Evolutionary conservation across 805 yeast species (phyloP).

Genomic region (Saccharomyces paradoxus): DNA sequence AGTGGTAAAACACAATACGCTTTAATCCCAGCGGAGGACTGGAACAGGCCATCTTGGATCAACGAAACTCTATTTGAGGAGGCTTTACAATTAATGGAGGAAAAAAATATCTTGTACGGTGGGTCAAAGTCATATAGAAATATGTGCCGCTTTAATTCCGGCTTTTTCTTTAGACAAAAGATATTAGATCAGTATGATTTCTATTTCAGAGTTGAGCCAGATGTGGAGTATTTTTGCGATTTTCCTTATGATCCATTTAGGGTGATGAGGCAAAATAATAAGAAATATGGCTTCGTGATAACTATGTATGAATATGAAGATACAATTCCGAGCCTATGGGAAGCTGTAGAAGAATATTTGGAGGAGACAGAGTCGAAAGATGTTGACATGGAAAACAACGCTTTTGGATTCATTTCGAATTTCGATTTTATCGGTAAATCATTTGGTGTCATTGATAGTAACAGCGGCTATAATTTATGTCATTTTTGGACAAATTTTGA

Average conservation of each 20-base stretch:
- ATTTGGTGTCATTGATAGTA: conserved; percentile 38
- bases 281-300: conserved; percentile 83
- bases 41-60: conserved; percentile 71
- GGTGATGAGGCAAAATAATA: conserved; percentile 64
- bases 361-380: conserved; percentile 44
- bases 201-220: conserved; percentile 95
- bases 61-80: conserved; percentile 48
- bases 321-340: conserved; percentile 84
- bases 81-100: conserved; percentile 37
- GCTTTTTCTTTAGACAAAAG: conserved; percentile 77
- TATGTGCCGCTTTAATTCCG: conserved; percentile 94
- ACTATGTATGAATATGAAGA: conserved; percentile 72
- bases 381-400: conserved; percentile 32
- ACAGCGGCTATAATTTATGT: conserved; percentile 63
- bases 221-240: conserved; percentile 82
- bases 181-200: conserved; percentile 67
- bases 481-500: conserved; percentile 89
- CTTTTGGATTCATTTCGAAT: conserved; percentile 40
- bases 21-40: conserved; percentile 54
- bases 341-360: conserved; percentile 55
- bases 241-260: conserved; percentile 76
- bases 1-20: conserved; percentile 61
- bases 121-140: conserved; percentile 65
- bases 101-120: conserved; percentile 53
- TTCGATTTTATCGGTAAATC: conserved; percentile 37